Evolutionary conservation across 2,329 filamentous ascomycete genomes (phyloP).

Genomic region (Microcyclosporella mali): DNA sequence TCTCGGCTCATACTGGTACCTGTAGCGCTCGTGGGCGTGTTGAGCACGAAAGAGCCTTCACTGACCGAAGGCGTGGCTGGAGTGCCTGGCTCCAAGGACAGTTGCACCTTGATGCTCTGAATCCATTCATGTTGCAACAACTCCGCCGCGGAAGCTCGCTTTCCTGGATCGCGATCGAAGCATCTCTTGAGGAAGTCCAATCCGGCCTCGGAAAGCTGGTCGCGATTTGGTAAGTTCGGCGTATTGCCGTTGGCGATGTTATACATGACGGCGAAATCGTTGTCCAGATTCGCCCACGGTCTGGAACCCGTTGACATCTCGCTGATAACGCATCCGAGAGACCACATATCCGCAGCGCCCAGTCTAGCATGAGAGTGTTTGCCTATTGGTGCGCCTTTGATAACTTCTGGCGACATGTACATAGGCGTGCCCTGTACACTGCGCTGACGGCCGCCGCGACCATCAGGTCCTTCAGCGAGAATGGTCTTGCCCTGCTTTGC

Average conservation of each 20-base stretch:
- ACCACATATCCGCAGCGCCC: conserved; percentile 92
- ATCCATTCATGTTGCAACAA: conserved; percentile 93
- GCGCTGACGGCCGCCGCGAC: conserved; percentile 45
- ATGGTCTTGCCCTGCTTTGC: conserved; percentile 87
- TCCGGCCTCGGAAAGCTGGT: conserved; percentile 77
- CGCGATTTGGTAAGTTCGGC: conserved; percentile 70
- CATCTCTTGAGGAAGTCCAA: conserved; percentile 84
- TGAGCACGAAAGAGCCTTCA: conserved; percentile 12
- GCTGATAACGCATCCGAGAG: conserved; percentile 88
- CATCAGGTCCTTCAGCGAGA: conserved; percentile 46
- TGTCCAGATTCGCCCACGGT: conserved; percentile 93
- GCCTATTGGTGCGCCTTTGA: conserved; percentile 66
- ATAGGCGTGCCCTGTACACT: conserved; percentile 98
- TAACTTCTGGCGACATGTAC: conserved; percentile 99
- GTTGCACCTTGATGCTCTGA: conserved; percentile 41
- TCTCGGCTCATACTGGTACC: neutral
- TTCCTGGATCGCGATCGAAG: conserved; percentile 76
- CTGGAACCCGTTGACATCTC: conserved; percentile 95
- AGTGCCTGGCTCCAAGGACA: conserved; percentile 43
- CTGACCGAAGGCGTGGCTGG: conserved; percentile 34
- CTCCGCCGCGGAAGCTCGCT: conserved; percentile 76
- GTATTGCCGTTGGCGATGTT: conserved; percentile 97
- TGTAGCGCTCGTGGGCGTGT: conserved; percentile 10
- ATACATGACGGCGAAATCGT: conserved; percentile 99
- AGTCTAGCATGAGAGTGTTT: conserved; percentile 65